phyloP scores from a whole-genome alignment of 768 basidiomycete genomes.

The Serendipita sp. region DNA sequence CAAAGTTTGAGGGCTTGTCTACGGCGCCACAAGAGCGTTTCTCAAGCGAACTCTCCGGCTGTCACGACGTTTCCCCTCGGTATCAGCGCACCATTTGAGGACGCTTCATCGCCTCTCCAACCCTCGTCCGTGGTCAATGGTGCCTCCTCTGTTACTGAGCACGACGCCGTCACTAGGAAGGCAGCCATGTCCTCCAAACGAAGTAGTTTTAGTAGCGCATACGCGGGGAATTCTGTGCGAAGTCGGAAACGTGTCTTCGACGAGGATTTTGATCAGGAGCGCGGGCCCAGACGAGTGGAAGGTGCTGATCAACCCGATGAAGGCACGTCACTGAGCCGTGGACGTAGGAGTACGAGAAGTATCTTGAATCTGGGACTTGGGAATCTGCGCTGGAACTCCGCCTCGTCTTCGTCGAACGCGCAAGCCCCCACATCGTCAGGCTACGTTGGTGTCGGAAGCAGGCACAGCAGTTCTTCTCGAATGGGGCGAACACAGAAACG shows the following conservation, averaged over 20 bases:
- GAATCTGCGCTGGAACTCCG: background rate
- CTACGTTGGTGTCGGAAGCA: background rate
- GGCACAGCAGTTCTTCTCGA: background rate
- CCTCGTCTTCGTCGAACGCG: background rate
- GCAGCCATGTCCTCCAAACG: background rate
- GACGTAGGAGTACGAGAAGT: background rate
- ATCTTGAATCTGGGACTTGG: background rate
- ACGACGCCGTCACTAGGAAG: background rate
- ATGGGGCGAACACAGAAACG: background rate
- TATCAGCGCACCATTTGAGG: background rate
- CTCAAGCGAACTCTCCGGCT: background rate
- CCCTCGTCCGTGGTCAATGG: background rate
- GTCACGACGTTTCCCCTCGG: background rate
- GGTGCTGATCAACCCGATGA: background rate
- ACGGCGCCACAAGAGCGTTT: background rate
- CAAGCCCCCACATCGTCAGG: background rate
- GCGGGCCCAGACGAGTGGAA: background rate
- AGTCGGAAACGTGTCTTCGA: background rate
- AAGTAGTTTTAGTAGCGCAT: background rate
- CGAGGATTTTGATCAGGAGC: background rate
- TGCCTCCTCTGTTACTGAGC: background rate
- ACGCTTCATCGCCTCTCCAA: background rate
- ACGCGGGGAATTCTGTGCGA: background rate
- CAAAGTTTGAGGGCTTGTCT: conserved; percentile 1
- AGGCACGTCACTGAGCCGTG: background rate